Base-by-base conservation (phyloP, 371 early-diverging fungal species). In the Actinomortierella ambigua region DNA sequence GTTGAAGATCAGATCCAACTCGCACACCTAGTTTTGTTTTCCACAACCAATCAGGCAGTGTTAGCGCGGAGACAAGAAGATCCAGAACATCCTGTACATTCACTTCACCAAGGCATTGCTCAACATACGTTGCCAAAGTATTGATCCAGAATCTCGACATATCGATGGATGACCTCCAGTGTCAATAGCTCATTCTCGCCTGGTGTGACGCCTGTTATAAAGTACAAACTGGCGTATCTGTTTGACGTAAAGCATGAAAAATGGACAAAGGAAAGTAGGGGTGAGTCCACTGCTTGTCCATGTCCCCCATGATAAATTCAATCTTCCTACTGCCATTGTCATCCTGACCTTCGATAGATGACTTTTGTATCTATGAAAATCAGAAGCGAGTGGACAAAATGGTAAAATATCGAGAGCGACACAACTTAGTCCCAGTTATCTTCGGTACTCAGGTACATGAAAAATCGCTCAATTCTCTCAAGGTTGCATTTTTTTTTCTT, bases 131-230 rank as follows among this genome's bases (percentile, higher is more conserved):
- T 98, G 69, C 96, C 90, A 81, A 98, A 98, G 79, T 95, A 97
- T 61, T 94, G 91, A 80, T 98, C 99, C 52, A 98, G 78, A 13
- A 96, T 89, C 75, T 98, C 98, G 43, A 98, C 99, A 77, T 94
- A 98, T 44, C 99, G 92, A 60, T 98, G 99, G 53, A 98, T 95
- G 55, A 97, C 87, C 68, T 98, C 99, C 26, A 98, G 84, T 6
- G 88, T 88, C 34, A 97, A 76, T 17, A 98, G 87, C 69, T 98
- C 99, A 75, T 98, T 98, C 68, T 95, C 97, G 59, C 91, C 87
- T 40, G 87, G 76, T 47, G 90, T 94, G 52, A 94, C 93, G 15
- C 97, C 97, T n/a, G 94, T 93, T 6, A 98, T 89, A 77, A 98
- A 98, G 81, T 91, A 98, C 47, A 98, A 81, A 64, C 92, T 91